A percentile compares a stretch with the other conserved stretches of the same genome.
Evolutionary conservation across 768 basidiomycete genomes (phyloP).

Genomic region (Tylopilus sp.): DNA sequence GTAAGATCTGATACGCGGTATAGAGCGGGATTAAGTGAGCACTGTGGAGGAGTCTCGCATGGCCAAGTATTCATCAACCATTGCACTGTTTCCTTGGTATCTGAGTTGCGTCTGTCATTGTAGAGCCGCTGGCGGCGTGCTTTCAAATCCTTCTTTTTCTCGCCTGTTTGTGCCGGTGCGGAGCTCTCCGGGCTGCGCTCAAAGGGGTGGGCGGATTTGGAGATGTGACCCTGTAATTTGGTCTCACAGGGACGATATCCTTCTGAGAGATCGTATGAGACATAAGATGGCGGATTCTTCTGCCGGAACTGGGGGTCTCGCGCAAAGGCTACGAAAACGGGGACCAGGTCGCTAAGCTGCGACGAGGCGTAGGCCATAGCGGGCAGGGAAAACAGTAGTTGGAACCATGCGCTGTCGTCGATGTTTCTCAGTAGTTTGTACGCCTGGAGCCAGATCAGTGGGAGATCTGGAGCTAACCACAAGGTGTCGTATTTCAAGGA

Average conservation of each 20-base stretch:
- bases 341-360: conserved; percentile 12
- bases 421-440: conserved; percentile 25
- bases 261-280: conserved; percentile 8
- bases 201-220: background rate
- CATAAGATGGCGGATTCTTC: conserved; percentile 13
- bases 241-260: conserved; percentile 1
- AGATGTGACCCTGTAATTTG: background rate
- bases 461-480: conserved; percentile 25
- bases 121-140: conserved; percentile 2
- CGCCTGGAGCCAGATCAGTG: conserved; percentile 22
- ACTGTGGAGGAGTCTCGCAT: conserved; percentile 8
- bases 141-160: background rate
- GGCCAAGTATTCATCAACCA: conserved; percentile 16
- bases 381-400: conserved; percentile 30
- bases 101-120: conserved; percentile 1
- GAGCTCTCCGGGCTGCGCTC: conserved; percentile 12
- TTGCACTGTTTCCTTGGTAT: conserved; percentile 1
- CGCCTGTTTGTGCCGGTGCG: background rate
- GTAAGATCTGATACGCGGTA: too few species aligned
- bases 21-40: background rate
- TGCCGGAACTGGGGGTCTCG: conserved; percentile 1
- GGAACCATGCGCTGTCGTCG: conserved; percentile 9
- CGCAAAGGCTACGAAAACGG: conserved; percentile 31
- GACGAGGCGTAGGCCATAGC: conserved; percentile 29
- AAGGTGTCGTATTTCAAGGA: conserved; percentile 23